These are phyloP conservation scores for Albatrellus sp. DNA, from an alignment of 1,284 basidiomycete species.

Conservation along the genomic window DNA sequence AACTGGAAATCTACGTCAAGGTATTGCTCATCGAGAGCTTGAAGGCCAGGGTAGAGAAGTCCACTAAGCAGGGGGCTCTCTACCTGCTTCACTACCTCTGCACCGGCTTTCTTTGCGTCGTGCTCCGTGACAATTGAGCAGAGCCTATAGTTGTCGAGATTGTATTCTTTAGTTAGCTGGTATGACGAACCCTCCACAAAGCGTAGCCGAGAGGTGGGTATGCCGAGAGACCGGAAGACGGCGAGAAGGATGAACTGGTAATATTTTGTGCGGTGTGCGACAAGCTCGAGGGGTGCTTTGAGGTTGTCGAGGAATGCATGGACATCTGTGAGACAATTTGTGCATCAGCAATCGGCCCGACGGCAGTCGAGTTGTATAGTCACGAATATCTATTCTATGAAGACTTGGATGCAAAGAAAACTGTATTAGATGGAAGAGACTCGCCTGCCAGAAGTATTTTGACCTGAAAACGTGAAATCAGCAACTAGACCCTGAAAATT, in stretches of 20 bases:
- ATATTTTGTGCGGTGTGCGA: constrained; percentile 83
- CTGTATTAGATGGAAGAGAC: constrained; percentile 11
- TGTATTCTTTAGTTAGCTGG: constrained; percentile 89
- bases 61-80: constrained; percentile 86
- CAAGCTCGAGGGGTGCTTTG: constrained; percentile 93
- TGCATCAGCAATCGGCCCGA: neutral
- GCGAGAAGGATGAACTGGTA: constrained; percentile 77
- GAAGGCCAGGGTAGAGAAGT: constrained; percentile 90
- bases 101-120: constrained; percentile 98
- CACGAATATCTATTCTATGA: neutral
- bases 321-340: constrained; percentile 48
- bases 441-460: constrained; percentile 82
- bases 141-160: constrained; percentile 88
- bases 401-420: neutral
- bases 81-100: constrained; percentile 98
- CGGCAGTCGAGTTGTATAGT: neutral
- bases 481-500: too few species aligned
- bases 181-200: constrained; percentile 89
- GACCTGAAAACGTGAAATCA: constrained; percentile 33
- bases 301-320: constrained; percentile 98
- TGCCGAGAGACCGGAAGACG: constrained; percentile 82
- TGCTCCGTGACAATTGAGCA: constrained; percentile 88
- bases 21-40: constrained; percentile 97
- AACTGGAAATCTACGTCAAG: constrained; percentile 96
- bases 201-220: constrained; percentile 74